Evolutionary conservation across 306 rosid species (phyloP).

Genomic region (Cicer arietinum): DNA sequence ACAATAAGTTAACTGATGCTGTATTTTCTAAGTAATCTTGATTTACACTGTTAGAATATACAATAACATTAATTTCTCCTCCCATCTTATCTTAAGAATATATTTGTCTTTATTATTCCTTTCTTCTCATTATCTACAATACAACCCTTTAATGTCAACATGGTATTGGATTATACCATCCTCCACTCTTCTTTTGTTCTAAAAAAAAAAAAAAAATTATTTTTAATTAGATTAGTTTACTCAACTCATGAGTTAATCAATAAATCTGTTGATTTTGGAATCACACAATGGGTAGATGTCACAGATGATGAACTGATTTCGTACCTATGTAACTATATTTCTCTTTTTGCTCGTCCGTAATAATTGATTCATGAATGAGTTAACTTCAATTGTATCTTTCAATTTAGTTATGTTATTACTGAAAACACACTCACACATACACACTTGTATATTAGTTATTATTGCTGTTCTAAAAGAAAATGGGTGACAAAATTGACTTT

Average conservation of each 20-base stretch:
- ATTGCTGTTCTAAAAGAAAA: not conserved
- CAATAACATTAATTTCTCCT: no score
- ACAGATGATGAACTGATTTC: slow-evolving; percentile 1
- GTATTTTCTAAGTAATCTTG: not conserved
- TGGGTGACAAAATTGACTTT: slow-evolving; percentile 10
- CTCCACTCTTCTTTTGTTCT: not conserved
- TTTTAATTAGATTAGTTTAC: not conserved
- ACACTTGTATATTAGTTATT: not conserved
- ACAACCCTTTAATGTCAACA: not conserved
- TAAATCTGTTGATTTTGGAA: not conserved
- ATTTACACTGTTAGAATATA: not conserved
- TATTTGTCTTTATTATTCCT: not conserved
- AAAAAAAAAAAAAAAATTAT: no score
- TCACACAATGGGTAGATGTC: slow-evolving; percentile 5
- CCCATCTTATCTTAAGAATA: no score
- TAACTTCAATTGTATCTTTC: no score
- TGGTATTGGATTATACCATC: not conserved
- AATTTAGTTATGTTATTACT: no score
- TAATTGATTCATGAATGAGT: no score
- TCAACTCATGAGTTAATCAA: not conserved
- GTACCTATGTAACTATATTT: not conserved
- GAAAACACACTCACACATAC: no score
- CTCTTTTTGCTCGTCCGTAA: no score
- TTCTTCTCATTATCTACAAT: not conserved
- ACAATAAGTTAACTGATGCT: slow-evolving; percentile 4